A percentile compares a stretch with the other conserved stretches of the same genome.
Evolutionary conservation across 441 rosid species (phyloP).

Genomic region (Metrosideros polymorpha): DNA sequence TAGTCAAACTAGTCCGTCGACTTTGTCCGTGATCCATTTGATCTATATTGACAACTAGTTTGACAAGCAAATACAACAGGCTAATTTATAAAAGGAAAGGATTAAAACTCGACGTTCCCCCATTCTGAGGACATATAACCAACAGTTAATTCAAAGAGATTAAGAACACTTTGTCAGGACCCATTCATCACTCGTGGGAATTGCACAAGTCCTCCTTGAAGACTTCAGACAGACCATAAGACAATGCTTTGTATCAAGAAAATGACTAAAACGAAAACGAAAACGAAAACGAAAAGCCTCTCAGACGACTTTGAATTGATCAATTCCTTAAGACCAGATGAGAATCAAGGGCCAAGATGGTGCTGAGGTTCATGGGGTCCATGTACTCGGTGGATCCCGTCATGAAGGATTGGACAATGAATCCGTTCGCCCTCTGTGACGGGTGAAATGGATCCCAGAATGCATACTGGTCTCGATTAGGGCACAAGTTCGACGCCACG

Average conservation of each 20-base stretch:
- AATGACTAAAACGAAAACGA: background rate
- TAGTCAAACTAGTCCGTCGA: background rate
- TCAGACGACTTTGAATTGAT: background rate
- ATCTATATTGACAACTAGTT: background rate
- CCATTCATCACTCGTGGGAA: background rate
- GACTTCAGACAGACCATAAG: background rate
- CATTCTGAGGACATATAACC: background rate
- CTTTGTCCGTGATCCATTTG: background rate
- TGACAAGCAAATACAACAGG: background rate
- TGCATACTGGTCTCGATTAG: slow-evolving; percentile 21
- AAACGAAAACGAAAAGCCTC: background rate
- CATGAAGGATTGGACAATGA: slow-evolving; percentile 36
- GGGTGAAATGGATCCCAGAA: slow-evolving; percentile 59
- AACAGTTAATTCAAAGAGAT: background rate
- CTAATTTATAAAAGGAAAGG: background rate
- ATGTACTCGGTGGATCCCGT: slow-evolving; percentile 34
- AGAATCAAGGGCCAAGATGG: slow-evolving; percentile 32
- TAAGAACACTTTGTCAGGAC: background rate
- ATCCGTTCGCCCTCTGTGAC: slow-evolving; percentile 33
- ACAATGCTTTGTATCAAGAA: background rate
- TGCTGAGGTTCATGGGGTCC: slow-evolving; percentile 59
- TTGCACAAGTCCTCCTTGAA: background rate
- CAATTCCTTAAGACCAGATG: background rate
- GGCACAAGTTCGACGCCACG: slow-evolving; percentile 28
- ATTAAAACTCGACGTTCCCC: background rate